Conservation (phyloP, 768 basidiomycete species). For the Dioszegia crocea region DNA sequence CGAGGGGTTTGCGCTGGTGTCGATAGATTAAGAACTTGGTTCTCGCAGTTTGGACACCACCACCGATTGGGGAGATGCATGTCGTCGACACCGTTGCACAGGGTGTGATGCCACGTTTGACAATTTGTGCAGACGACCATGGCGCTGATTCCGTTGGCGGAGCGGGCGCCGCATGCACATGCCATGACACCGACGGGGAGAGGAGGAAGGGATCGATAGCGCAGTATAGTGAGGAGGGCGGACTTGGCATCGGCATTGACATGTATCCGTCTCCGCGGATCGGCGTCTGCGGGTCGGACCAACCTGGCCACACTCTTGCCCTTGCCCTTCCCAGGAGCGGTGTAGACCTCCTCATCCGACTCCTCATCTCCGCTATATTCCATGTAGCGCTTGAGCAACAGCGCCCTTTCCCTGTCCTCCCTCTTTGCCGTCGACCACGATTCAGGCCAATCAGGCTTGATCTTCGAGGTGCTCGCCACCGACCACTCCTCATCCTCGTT, state of each 20-base stretch:
- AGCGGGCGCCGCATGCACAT: slow-evolving; percentile 26
- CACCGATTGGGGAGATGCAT: slow-evolving; percentile 23
- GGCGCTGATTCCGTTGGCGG: slow-evolving; percentile 21
- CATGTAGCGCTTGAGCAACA: slow-evolving; percentile 30
- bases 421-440: slow-evolving; percentile 14
- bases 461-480: slow-evolving; percentile 21
- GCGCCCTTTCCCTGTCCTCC: slow-evolving; percentile 26
- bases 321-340: slow-evolving; percentile 21
- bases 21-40: slow-evolving; percentile 11
- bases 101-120: slow-evolving; percentile 41
- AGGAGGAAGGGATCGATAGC: slow-evolving; percentile 22
- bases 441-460: slow-evolving; percentile 40
- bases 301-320: slow-evolving; percentile 32
- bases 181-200: slow-evolving; percentile 26
- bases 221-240: slow-evolving; percentile 28
- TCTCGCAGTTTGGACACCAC: slow-evolving; percentile 33
- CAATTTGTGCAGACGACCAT: slow-evolving; percentile 37
- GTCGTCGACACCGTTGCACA: slow-evolving; percentile 34
- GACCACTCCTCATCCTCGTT: slow-evolving; percentile 30
- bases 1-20: slow-evolving; percentile 24
- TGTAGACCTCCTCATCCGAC: slow-evolving; percentile 28
- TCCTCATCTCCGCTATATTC: slow-evolving; percentile 34
- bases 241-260: slow-evolving; percentile 27
- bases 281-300: slow-evolving; percentile 4
- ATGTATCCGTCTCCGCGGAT: slow-evolving; percentile 2